phyloP scores from a whole-genome alignment of 2,329 filamentous ascomycete genomes.

The Triangularia verruculosa region DNA sequence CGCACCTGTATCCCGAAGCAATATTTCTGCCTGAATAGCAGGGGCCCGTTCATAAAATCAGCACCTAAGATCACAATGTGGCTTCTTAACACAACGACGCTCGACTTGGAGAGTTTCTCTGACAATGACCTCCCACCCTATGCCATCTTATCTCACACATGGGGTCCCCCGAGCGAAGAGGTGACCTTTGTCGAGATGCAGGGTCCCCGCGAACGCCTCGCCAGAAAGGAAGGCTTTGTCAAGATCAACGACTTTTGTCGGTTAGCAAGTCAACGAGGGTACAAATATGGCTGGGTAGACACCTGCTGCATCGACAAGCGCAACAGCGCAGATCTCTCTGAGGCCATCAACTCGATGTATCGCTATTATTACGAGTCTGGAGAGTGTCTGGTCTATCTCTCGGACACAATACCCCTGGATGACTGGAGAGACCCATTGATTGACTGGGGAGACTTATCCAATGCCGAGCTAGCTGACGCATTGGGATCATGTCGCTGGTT shows the following conservation, averaged over 20 bases:
- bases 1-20: too few relatives aligned
- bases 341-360: constrained; percentile 29
- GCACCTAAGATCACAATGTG: not conserved
- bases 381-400: constrained; percentile 14
- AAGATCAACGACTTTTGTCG: not conserved
- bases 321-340: constrained; percentile 27
- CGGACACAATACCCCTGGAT: not conserved
- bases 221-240: not conserved
- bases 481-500: not conserved
- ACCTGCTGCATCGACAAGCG: constrained; percentile 31
- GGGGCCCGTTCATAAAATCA: not conserved
- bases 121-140: not conserved
- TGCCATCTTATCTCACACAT: not conserved
- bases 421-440: not conserved
- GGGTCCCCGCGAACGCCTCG: not conserved
- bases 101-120: not conserved
- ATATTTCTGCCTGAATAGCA: too few relatives aligned
- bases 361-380: constrained; percentile 24
- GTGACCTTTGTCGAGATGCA: not conserved
- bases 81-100: not conserved
- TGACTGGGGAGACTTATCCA: not conserved
- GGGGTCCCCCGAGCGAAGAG: not conserved
- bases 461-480: not conserved
- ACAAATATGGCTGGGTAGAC: constrained; percentile 25
- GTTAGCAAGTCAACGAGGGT: not conserved